Base-by-base conservation (phyloP, 2,329 filamentous ascomycete species). In the Pestalotiopsis sp. region DNA sequence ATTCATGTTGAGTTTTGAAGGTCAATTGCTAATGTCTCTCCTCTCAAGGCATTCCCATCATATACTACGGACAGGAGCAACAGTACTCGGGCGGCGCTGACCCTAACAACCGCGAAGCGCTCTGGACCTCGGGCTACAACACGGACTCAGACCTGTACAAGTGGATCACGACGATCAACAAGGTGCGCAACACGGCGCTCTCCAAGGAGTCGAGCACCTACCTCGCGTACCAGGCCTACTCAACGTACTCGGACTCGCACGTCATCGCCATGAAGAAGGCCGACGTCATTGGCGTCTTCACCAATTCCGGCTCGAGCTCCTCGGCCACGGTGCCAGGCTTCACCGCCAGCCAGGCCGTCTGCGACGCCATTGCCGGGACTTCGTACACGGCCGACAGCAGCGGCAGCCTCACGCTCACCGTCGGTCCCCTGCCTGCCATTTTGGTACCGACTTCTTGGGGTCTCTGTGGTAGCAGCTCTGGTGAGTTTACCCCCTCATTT, bases 61-160 rank as follows among this genome's bases (percentile, higher is more conserved):
- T 88, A 56, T 90, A 89, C 75, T 81, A 88, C 69, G 87, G 87
- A 11, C 86, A 89, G 73, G 87, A 89, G 74, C 87, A 89, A 69
- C 83, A 85, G 72, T 86, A 83, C 74, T 73, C 79, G 17, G 85
- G 85, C 25, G 73, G 68, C 3, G 74, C 56, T 4, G 81, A 82
- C 27, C 84, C 84, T 0, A 60, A 76, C 63, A 86, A 86, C 73
- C 83, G 85, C 17, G 85, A 87, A 72, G 82, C 85, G 1, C 75
- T 84, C 41, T 88, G 85, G 85, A 72, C 82, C 1, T 84, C 84
- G 0, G 78, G 79, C 1, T 87, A 85, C 73, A 73, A 78, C 38
- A 86, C 81, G 0, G 74, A 71, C 1, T 74, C 81, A 2, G 77
- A 81, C 7, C 77, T 87, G 6, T 87, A 87, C 76, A 71, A 73